A percentile compares a stretch with the other conserved stretches of the same genome.
These are phyloP conservation scores for Huiozyma sinensis DNA, from an alignment of 805 yeast genomes.

Conservation along the genomic window DNA sequence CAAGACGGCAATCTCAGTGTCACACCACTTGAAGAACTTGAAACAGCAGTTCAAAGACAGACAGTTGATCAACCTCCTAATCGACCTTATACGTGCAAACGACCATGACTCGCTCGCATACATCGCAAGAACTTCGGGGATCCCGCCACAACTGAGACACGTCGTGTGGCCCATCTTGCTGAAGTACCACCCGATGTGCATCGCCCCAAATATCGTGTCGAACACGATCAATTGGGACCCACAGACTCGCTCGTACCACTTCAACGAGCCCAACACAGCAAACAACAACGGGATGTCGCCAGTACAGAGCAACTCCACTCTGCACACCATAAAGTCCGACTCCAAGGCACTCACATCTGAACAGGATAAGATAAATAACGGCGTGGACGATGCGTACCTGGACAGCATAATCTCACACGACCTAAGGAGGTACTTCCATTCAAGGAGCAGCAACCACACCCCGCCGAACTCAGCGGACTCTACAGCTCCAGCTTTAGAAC, in stretches of 20 bases:
- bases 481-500: slow-evolving; percentile 26
- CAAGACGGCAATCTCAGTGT: slow-evolving; percentile 3
- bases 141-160: slow-evolving; percentile 72
- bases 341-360: not conserved
- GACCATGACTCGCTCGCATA: slow-evolving; percentile 70
- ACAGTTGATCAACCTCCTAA: slow-evolving; percentile 37
- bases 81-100: slow-evolving; percentile 42
- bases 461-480: not conserved
- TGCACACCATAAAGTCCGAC: not conserved
- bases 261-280: not conserved
- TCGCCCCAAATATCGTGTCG: slow-evolving; percentile 60
- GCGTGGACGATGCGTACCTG: slow-evolving; percentile 6
- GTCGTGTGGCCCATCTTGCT: slow-evolving; percentile 77
- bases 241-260: slow-evolving; percentile 8
- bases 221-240: slow-evolving; percentile 31
- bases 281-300: not conserved
- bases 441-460: slow-evolving; percentile 6
- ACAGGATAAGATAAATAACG: slow-evolving; percentile 3
- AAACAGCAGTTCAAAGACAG: slow-evolving; percentile 21
- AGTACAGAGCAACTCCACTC: not conserved
- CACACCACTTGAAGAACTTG: slow-evolving; percentile 21
- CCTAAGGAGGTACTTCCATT: slow-evolving; percentile 45
- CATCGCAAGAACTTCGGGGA: slow-evolving; percentile 71
- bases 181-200: slow-evolving; percentile 76
- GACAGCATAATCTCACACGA: slow-evolving; percentile 41